Percentiles rank a stretch among this genome's conserved stretches.
phyloP scores from a whole-genome alignment of 345 rosid genomes.

The Citrus inodora region DNA sequence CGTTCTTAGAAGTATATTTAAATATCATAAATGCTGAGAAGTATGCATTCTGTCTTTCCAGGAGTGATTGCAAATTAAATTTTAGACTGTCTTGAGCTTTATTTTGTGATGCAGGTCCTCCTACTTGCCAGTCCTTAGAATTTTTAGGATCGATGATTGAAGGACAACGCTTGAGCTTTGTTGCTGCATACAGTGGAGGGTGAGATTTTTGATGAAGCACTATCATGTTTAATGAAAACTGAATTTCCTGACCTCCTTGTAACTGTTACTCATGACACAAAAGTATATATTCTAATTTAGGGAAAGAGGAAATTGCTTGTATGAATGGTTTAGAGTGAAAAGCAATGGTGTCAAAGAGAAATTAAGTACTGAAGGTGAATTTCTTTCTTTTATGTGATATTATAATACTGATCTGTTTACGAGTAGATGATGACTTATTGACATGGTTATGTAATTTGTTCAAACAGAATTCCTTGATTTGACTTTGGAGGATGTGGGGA shows the following conservation, averaged over 20 bases:
- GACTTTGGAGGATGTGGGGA: constrained; percentile 77
- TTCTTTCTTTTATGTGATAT: not conserved
- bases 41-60: not conserved
- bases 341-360: constrained; percentile 60
- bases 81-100: constrained; percentile 5
- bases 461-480: constrained; percentile 76
- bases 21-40: constrained; percentile 3
- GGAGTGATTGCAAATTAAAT: not conserved
- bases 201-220: constrained; percentile 29
- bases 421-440: constrained; percentile 9
- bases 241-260: constrained; percentile 7
- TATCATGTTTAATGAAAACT: constrained; percentile 2
- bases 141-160: constrained; percentile 91
- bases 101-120: constrained; percentile 53
- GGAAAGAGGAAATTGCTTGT: constrained; percentile 69
- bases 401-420: not conserved
- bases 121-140: constrained; percentile 78
- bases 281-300: constrained; percentile 36
- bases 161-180: constrained; percentile 87
- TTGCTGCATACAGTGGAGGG: constrained; percentile 92
- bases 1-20: not conserved
- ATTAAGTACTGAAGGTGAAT: constrained; percentile 62
- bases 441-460: constrained; percentile 13
- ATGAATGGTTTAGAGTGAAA: constrained; percentile 86
- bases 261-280: constrained; percentile 3